Conservation (phyloP, 495 filamentous ascomycete species). For the Trichoderma virens region DNA sequence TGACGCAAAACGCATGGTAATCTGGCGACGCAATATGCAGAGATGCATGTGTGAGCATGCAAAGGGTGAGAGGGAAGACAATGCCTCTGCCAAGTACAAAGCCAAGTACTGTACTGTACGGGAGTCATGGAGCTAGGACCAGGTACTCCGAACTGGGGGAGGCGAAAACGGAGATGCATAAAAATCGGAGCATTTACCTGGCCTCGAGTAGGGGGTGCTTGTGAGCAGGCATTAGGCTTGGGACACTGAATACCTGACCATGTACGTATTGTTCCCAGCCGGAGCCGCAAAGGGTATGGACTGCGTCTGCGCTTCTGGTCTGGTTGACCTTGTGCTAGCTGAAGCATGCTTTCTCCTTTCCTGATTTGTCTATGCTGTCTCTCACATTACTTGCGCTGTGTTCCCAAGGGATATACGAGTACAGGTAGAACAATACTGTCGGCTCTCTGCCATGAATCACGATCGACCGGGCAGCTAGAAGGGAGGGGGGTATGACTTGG, state of each 20-base stretch:
- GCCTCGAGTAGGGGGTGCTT: background rate
- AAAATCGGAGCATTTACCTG: background rate
- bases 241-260: background rate
- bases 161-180: background rate
- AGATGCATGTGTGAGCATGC: background rate
- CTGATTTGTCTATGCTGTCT: background rate
- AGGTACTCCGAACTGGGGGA: background rate
- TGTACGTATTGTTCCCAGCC: background rate
- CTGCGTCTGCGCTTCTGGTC: background rate
- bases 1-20: conserved; percentile 1
- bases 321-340: background rate
- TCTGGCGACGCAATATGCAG: background rate
- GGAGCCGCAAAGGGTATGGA: background rate
- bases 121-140: background rate
- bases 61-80: background rate
- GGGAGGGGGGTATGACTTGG: background rate
- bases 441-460: conserved; percentile 2
- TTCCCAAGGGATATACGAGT: background rate
- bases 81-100: no score
- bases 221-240: background rate
- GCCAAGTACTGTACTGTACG: no score
- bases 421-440: background rate
- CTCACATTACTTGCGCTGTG: background rate
- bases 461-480: background rate
- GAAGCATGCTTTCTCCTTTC: background rate